Base-by-base conservation (phyloP, 352 stramenopile genomes). In the Aphanomyces cochlioides region DNA sequence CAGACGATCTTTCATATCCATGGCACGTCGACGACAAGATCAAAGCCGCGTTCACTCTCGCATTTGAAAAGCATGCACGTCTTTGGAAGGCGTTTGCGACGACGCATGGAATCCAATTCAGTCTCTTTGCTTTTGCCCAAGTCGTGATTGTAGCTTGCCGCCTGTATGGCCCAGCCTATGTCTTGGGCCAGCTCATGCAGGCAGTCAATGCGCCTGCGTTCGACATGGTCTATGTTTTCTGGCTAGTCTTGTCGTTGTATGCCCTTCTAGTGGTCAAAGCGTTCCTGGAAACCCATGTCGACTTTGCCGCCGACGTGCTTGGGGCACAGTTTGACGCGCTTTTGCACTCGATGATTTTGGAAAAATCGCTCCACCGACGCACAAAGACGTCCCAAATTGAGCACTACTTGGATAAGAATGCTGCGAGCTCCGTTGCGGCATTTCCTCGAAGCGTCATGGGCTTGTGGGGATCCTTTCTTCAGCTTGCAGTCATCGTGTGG, bases 141-240 rank as follows among this genome's bases (percentile, higher is more conserved):
- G 38, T 72, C 2, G 17, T 80, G 41, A 60, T 68, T 21, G 58
- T 72, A 5, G 64, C 53, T 0, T 73, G 72, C 45, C 19, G 34
- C 34, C 17, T 83, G 17, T 80, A 81, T 12, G 74, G 74, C 19
- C 79, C 77, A 1, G 64, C 38, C 12, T 67, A 75, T 3, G 76
- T 86, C 54, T 56, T 84, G 28, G 69, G 80, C 36, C 67, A 82
- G n/a, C 71, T 82, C 34, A 74, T 83, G 40, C 69, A 76, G 36
- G 67, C 76, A 3, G 81, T 83, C 41, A 50, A 61, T 15, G 65
- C 50, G 3, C 72, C 76, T 0, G 48, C 67, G 56, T 69, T 79
- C 19, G 67, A 82, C 38, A 5, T 76, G 5, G 41, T 65, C 10
- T 58, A 59, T 7, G 66, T 81, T 13, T 41, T 74, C 3, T 10